Conservation (phyloP, 345 rosid genomes). For the Eucalyptus albens region DNA sequence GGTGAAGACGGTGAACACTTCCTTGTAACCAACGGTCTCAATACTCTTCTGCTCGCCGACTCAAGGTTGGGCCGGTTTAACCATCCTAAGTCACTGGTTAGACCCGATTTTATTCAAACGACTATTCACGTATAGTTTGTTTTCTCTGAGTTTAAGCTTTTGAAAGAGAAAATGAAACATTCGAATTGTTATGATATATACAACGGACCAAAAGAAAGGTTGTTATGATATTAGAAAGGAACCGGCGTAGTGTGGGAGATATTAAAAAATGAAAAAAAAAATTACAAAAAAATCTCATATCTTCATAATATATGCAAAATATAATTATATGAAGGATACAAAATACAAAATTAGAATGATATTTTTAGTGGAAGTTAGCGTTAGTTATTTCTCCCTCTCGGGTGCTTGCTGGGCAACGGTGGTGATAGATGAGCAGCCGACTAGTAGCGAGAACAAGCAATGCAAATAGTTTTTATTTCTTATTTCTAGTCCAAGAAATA, state of each 20-base stretch:
- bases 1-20: not conserved
- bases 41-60: not conserved
- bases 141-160: not conserved
- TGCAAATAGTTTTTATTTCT: too few relatives aligned
- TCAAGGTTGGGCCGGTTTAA: not conserved
- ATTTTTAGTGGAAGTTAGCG: not conserved
- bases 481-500: too few relatives aligned
- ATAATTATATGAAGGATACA: not conserved
- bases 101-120: not conserved
- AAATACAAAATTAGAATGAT: not conserved
- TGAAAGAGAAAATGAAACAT: not conserved
- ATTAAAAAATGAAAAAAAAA: not conserved
- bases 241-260: too few relatives aligned
- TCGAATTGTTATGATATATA: too few relatives aligned
- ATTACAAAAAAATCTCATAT: not conserved
- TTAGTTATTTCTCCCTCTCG: not conserved
- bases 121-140: too few relatives aligned
- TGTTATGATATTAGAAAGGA: too few relatives aligned
- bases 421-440: too few relatives aligned
- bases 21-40: not conserved
- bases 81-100: not conserved
- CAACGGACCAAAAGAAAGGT: too few relatives aligned
- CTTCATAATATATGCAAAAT: not conserved
- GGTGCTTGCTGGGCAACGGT: rapidly evolving
- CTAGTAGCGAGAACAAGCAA: not conserved